Conservation (phyloP, 2,329 filamentous ascomycete genomes). For the Sclerotinia subarctica region DNA sequence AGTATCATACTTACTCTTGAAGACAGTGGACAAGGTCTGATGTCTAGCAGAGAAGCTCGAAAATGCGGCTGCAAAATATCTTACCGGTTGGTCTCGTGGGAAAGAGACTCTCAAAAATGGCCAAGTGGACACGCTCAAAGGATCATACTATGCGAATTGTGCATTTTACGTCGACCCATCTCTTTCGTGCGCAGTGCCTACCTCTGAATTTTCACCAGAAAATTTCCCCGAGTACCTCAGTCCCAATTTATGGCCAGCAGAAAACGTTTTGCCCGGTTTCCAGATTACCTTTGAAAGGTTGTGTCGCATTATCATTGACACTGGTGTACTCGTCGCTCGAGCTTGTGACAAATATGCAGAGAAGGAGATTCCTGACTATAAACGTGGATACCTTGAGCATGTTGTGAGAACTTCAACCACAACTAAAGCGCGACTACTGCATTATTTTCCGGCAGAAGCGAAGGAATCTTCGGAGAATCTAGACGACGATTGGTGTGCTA, state of each 20-base stretch:
- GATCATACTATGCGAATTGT: constrained; percentile 81
- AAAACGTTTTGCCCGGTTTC: constrained; percentile 71
- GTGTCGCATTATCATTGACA: constrained; percentile 83
- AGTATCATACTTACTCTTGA: constrained; percentile 27
- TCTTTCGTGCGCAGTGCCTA: constrained; percentile 61
- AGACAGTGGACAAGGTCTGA: constrained; percentile 22
- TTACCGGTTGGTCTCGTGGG: constrained; percentile 75
- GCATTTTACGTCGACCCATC: constrained; percentile 67
- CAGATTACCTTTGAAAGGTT: constrained; percentile 67
- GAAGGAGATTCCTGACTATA: constrained; percentile 74
- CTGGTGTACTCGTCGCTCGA: constrained; percentile 81
- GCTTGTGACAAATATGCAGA: constrained; percentile 85
- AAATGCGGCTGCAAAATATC: constrained; percentile 59
- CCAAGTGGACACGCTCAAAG: constrained; percentile 75
- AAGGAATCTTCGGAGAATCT: constrained; percentile 41
- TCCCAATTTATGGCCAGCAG: constrained; percentile 82
- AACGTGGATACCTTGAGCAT: constrained; percentile 74
- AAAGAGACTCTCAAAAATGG: constrained; percentile 79
- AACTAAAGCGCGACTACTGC: constrained; percentile 85
- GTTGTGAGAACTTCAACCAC: constrained; percentile 83
- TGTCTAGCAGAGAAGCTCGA: constrained; percentile 51
- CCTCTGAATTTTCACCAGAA: constrained; percentile 52
- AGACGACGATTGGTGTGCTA: constrained; percentile 93
- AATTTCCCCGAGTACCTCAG: constrained; percentile 86
- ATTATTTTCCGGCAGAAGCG: constrained; percentile 75